Evolutionary conservation across 805 yeast species (phyloP), one percentile per base, ranked within the genome.

Genomic region (Saturnispora sanitii): DNA sequence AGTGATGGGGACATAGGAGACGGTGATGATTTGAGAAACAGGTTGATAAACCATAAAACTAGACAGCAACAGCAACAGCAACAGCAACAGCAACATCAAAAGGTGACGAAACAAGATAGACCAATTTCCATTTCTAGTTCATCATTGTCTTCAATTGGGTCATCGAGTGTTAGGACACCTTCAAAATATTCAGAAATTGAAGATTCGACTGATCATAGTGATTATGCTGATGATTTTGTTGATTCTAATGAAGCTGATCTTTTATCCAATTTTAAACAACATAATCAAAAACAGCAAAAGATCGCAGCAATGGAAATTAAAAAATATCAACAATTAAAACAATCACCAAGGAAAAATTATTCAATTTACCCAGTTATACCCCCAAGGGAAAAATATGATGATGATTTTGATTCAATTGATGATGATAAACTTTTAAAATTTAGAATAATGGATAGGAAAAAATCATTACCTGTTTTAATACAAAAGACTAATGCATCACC

Each of bases 171-270:
- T n/a, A 46, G 32, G 5, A 43, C 48, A 17, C 40, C 46, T 6
- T 48, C 55, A 1, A 45, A 47, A 15, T 49, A 42, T 29, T 41
- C 54, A 21, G 61, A 57, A 35, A 25, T 28, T 3, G 53, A 54
- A 29, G 61, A 55, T n/a, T 50, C 60, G 9, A 13, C 35, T 1
- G 62, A 57, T 20, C 54, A 57, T 36, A 57, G 61, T 42, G 62
- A 58, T 35, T 58, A 57, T 32, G 57, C 54, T 20, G 41, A 38
- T 29, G 43, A 42, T 34, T 45, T 54, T 32, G 55, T 54, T 37
- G 45, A 50, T 32, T 54, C 50, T 28, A 51, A 45, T 33, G 22
- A 38, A 15, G 36, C 32, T 13, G 34, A 38, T 27, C 9, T 38
- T 15, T 18, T 38, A 3, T n/a, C 17, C n/a, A 38, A 33, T 18